phyloP scores from a whole-genome alignment of 2,329 filamentous ascomycete genomes.

The Curvularia sp. region DNA sequence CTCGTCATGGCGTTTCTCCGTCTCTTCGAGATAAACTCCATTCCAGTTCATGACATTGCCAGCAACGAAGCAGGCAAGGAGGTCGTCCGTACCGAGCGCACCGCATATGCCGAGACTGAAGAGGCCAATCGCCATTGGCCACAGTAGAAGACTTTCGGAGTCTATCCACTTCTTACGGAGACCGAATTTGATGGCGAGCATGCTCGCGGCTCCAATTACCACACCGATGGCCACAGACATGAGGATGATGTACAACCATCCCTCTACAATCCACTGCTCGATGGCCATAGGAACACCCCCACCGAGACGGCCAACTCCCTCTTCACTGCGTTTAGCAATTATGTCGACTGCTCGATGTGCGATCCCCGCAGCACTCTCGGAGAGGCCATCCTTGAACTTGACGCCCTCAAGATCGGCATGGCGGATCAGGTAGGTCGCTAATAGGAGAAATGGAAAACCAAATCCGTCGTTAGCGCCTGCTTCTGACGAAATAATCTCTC shows the following conservation, averaged over 20 bases:
- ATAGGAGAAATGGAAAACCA: slow-evolving; percentile 65
- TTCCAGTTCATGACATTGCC: slow-evolving; percentile 69
- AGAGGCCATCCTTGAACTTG: slow-evolving; percentile 33
- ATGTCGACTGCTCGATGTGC: slow-evolving; percentile 7
- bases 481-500: slow-evolving; percentile 68
- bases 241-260: slow-evolving; percentile 65
- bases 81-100: slow-evolving; percentile 63
- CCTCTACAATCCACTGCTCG: slow-evolving; percentile 66
- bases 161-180: slow-evolving; percentile 57
- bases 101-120: slow-evolving; percentile 66
- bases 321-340: slow-evolving; percentile 29
- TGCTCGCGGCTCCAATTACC: slow-evolving; percentile 58
- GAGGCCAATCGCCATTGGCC: slow-evolving; percentile 56
- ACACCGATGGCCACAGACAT: slow-evolving; percentile 62
- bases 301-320: slow-evolving; percentile 60
- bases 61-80: slow-evolving; percentile 67
- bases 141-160: slow-evolving; percentile 61
- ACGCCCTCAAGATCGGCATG: slow-evolving; percentile 54
- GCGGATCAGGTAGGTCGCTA: slow-evolving; percentile 64
- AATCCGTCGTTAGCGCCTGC: slow-evolving; percentile 69
- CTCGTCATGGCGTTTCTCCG: slow-evolving; percentile 64
- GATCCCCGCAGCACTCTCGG: slow-evolving; percentile 2
- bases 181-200: slow-evolving; percentile 55
- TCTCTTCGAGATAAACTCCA: slow-evolving; percentile 64
- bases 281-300: slow-evolving; percentile 61